Evolutionary conservation across 2,329 filamentous ascomycete genomes (phyloP), one percentile per base, ranked within the genome.

Genomic region (Plenodomus lindquistii): DNA sequence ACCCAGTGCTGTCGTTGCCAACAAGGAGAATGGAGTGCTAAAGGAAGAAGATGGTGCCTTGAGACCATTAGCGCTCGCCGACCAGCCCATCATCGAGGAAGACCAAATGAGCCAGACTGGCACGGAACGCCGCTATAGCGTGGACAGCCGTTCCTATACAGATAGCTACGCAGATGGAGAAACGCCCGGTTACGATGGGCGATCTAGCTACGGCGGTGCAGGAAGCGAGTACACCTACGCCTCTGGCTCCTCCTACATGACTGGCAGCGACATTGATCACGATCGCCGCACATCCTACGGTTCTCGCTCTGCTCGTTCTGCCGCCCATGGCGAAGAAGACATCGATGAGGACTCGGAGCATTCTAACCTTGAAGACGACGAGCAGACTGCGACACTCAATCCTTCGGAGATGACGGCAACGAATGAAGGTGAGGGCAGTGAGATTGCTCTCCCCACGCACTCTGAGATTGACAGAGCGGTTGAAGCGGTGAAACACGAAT

Each of bases 1-100:
- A 21, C 66, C 67, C 0, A 71, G 60, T 41, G 59, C 52, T 34
- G 60, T 54, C 10, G 53, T 65, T 13, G 64, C 59, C 3, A 71
- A 79, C 65, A 79, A 80, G 60, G 77, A 80, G 64, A 80, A 80
- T 50, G 75, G 75, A 18, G 65, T 64, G 1, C 51, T 78, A 35
- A 73, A 70, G 10, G 76, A 78, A 51, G 70, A 70, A 20, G 74
- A 76, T 46, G 68, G 64, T 11, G 72, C 13, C 3, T 17, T 15
- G 10, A 37, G 73, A 17, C 37, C 62, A 17, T 40, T 44, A 7
- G 40, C 43, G 3, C 49, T 56, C 2, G 51, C 59, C 21, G 50
- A 62, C 27, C 57, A 58, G 16, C 60, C 62, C 5, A 62, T 59
- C 31, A 58, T 61, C 17, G 62, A 69, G n/a, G 66, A 67, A 40